Percentiles rank a stretch among this genome's conserved stretches.
Conservation (phyloP, 1,284 basidiomycete genomes). For the Grifola frondosa region DNA sequence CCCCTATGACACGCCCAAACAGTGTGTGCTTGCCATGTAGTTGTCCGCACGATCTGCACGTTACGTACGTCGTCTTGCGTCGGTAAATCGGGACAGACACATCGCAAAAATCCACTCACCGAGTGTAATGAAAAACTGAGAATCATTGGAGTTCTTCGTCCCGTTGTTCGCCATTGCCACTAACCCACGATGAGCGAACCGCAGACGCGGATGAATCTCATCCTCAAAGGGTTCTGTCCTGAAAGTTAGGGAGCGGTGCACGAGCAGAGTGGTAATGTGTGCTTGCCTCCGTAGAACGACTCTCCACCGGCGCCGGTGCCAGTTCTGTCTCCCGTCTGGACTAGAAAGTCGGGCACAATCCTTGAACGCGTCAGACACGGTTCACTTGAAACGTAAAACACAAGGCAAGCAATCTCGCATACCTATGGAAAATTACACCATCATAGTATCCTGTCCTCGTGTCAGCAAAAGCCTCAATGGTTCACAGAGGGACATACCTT, state of each 20-base stretch:
- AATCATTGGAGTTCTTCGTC: conserved; percentile 80
- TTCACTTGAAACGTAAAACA: background rate
- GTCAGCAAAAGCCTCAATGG: conserved; percentile 4
- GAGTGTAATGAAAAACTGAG: conserved; percentile 90
- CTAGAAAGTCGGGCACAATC: conserved; percentile 84
- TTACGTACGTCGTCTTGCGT: background rate
- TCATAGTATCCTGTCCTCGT: conserved; percentile 99
- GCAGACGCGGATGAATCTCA: conserved; percentile 90
- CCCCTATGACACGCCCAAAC: conserved; percentile 79
- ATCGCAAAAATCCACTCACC: conserved; percentile 43
- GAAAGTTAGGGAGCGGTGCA: background rate
- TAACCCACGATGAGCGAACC: conserved; percentile 83
- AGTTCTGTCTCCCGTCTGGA: conserved; percentile 95
- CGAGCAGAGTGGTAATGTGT: background rate
- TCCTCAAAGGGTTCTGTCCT: conserved; percentile 82
- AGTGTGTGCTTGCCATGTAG: conserved; percentile 87
- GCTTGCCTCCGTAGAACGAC: conserved; percentile 84
- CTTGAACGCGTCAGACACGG: conserved; percentile 32
- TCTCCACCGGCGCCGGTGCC: conserved; percentile 91
- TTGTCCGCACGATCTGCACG: conserved; percentile 76
- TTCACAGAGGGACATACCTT: conserved; percentile 57
- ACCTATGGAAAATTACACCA: conserved; percentile 90
- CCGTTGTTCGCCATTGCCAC: conserved; percentile 95
- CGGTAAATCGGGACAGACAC: background rate
- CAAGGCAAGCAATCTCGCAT: conserved; percentile 18